Evolutionary conservation across 2,329 filamentous ascomycete genomes (phyloP).

Genomic region (Penicillium paneum): DNA sequence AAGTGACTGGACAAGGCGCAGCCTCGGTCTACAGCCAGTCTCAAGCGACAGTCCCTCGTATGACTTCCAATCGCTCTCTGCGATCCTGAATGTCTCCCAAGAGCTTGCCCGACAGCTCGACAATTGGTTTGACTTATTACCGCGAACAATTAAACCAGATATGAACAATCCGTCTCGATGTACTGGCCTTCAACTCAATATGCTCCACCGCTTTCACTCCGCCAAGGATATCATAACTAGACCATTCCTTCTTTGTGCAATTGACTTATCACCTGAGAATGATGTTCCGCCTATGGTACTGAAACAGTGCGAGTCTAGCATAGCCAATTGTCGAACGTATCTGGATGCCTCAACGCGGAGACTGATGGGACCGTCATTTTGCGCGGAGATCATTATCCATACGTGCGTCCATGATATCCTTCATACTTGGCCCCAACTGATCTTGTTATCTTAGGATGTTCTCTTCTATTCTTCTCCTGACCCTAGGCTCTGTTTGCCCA

Average conservation of each 20-base stretch:
- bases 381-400: slow-evolving; percentile 6
- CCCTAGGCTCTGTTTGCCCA: slow-evolving; percentile 1
- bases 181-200: slow-evolving; percentile 5
- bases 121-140: slow-evolving; percentile 1
- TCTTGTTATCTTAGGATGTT: not conserved
- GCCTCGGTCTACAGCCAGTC: slow-evolving; percentile 4
- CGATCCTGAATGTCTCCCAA: slow-evolving; percentile 3
- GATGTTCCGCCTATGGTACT: slow-evolving; percentile 4
- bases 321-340: slow-evolving; percentile 2
- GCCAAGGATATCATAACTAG: slow-evolving; percentile 7
- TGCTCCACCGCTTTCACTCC: slow-evolving; percentile 7
- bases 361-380: not conserved
- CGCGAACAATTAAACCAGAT: slow-evolving; percentile 2
- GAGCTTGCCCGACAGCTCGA: slow-evolving; percentile 2
- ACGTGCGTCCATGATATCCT: not conserved
- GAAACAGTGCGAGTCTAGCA: slow-evolving; percentile 4
- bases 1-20: slow-evolving; percentile 5
- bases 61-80: slow-evolving; percentile 6
- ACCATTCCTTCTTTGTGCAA: slow-evolving; percentile 6
- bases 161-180: slow-evolving; percentile 1
- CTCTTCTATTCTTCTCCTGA: slow-evolving; percentile 6
- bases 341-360: slow-evolving; percentile 1
- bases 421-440: not conserved
- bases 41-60: slow-evolving; percentile 6
- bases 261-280: not conserved